Evolutionary conservation across 176 grass and related monocot genomes (phyloP).

Genomic region (Pontederia crassipes): DNA sequence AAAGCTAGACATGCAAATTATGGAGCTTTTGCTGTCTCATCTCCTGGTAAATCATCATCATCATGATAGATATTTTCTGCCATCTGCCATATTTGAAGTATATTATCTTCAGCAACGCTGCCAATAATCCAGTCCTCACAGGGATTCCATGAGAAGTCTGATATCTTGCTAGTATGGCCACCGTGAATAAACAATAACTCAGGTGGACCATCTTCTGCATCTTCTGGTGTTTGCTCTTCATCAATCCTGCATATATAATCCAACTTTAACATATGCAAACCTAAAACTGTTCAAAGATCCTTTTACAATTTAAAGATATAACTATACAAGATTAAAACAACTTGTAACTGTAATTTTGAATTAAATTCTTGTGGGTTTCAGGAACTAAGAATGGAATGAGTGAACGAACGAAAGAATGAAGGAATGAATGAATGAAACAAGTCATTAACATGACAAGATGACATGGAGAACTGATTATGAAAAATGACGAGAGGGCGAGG

Average conservation of each 20-base stretch:
- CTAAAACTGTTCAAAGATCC: no score
- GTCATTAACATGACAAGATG: no score
- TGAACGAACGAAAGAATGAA: no score
- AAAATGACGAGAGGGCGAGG: no score
- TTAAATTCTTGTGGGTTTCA: no score
- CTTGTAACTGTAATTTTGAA: no score
- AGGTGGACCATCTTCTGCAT: slow-evolving; percentile 83
- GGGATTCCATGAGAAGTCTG: slow-evolving; percentile 93
- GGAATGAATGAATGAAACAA: no score
- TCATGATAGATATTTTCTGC: slow-evolving; percentile 98
- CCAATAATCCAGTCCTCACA: slow-evolving; percentile 91
- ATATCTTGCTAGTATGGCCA: slow-evolving; percentile 98
- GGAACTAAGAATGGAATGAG: no score
- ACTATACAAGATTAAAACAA: no score
- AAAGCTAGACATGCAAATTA: slow-evolving; percentile 1
- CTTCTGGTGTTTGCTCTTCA: slow-evolving; percentile 81
- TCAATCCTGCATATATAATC: slow-evolving; percentile 47
- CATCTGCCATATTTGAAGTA: slow-evolving; percentile 99
- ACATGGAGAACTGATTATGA: no score
- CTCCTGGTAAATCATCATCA: slow-evolving; percentile 66
- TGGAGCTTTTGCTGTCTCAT: slow-evolving; percentile 47
- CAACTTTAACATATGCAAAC: no score
- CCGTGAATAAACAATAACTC: slow-evolving; percentile 95
- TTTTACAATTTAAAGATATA: no score
- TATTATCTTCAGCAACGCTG: slow-evolving; percentile 93